Evolutionary conservation across 495 filamentous ascomycete species (phyloP).

Genomic region (Oidiodendron maius): DNA sequence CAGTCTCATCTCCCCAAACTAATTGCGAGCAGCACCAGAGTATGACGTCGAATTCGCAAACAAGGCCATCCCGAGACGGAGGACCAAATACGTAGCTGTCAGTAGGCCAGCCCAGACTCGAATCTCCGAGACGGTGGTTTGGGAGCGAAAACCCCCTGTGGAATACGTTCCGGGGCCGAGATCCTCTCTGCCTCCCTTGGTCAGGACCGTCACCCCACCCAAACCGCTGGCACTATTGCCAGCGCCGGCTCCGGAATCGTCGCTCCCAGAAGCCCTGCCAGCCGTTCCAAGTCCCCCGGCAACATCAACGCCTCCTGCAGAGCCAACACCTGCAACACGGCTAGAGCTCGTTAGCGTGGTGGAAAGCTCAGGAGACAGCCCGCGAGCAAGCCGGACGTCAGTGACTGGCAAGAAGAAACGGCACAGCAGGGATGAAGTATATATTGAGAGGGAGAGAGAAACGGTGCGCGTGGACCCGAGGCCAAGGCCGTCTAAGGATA

Average conservation of each 20-base stretch:
- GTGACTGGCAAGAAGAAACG: constrained; percentile 11
- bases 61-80: background rate
- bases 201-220: too few species aligned
- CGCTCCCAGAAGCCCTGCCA: too few species aligned
- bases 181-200: constrained; percentile 14
- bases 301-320: constrained; percentile 16
- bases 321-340: constrained; percentile 21
- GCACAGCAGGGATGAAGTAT: constrained; percentile 35
- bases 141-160: constrained; percentile 19
- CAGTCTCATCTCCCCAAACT: too few species aligned
- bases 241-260: constrained; percentile 11
- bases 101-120: constrained; percentile 1
- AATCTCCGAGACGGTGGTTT: constrained; percentile 18
- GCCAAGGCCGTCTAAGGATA: constrained; percentile 13
- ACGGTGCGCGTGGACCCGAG: constrained; percentile 27
- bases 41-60: background rate
- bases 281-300: constrained; percentile 4
- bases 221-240: too few species aligned
- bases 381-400: constrained; percentile 14
- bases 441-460: constrained; percentile 41
- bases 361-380: constrained; percentile 28
- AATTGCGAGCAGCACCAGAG: background rate
- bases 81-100: too few species aligned
- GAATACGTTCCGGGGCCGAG: constrained; percentile 24
- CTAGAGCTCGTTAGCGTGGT: constrained; percentile 41